Percentiles rank a stretch among this genome's conserved stretches.
Evolutionary conservation across 2,329 filamentous ascomycete species (phyloP).

Genomic region (Pyrenochaeta sp.): DNA sequence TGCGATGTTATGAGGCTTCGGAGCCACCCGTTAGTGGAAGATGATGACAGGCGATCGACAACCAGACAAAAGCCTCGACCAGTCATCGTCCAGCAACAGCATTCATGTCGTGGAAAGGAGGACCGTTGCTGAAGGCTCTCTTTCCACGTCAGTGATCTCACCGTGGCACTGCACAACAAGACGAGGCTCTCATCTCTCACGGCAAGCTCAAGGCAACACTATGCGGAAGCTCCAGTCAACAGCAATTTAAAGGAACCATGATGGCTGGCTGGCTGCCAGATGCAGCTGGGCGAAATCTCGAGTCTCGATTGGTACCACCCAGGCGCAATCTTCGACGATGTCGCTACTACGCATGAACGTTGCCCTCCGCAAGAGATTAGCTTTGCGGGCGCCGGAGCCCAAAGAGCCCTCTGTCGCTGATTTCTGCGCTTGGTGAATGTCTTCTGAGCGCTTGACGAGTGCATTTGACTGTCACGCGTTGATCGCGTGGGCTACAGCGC

Average conservation of each 20-base stretch:
- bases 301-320: conserved; percentile 5
- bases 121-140: not conserved
- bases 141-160: no score
- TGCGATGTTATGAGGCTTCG: conserved; percentile 4
- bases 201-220: not conserved
- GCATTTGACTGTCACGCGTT: conserved; percentile 6
- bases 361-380: conserved; percentile 1
- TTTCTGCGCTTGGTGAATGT: not conserved
- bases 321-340: conserved; percentile 4
- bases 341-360: conserved; percentile 1
- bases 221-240: conserved; percentile 6
- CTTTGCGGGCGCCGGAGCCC: not conserved
- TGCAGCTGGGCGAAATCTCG: conserved; percentile 1
- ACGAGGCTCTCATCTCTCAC: not conserved
- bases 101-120: not conserved
- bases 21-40: conserved; percentile 17
- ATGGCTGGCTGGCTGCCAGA: conserved; percentile 6
- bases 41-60: conserved; percentile 1
- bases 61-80: conserved; percentile 2
- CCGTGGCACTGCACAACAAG: not conserved
- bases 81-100: not conserved
- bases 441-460: conserved; percentile 2
- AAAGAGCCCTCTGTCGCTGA: not conserved
- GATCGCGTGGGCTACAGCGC: conserved; percentile 10
- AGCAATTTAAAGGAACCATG: conserved; percentile 6